Base-by-base conservation (phyloP, 164 flowering plant genomes). In the Umbellularia californica region DNA sequence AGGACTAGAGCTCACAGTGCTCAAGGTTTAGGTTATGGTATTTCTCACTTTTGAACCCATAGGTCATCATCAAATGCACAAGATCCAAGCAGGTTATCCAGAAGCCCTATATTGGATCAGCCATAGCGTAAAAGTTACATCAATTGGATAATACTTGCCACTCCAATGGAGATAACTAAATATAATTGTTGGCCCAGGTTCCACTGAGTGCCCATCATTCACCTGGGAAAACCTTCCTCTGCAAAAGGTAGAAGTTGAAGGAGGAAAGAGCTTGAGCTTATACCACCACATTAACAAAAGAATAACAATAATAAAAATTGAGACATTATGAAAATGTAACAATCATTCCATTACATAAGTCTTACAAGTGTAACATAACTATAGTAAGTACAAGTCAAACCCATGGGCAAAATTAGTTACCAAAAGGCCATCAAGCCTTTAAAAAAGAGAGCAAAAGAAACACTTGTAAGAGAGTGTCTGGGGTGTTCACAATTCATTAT, bases 401-500 rank as follows among this genome's bases (percentile, higher is more conserved):
- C 52, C 52, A 15, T 55, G 19, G 60, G 60, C n/a, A 14, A 55
- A 55, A 15, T 30, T 30, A 30, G 3, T 30, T 30, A 30, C 5
- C 6, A 30, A 30, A 30, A 30, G 35, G 35, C 35, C 35, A 30
- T 4, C 50, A 20, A 50, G 9, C 11, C 47, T 5, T 41, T 30
- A 41, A 41, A n/a, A 41, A 41, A 6, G 11, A 41, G 47, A 41
- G 47, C 2, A 41, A 41, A 55, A 14, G 58, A 7, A 13, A 52
- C 58, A 52, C 58, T 14, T 52, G 58, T 52, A 17, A 13, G 17
- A 55, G 19, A 55, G 17, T 55, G 60, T 7, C n/a, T 3, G 60
- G 60, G n/a, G 13, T 3, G 4, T 22, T 64, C 22, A 64, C 6
- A 6, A 82, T 81, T 94, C 98, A 74, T 84, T 87, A 80, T 76